Conservation (phyloP, 495 filamentous ascomycete genomes). For the Xylaria curta region DNA sequence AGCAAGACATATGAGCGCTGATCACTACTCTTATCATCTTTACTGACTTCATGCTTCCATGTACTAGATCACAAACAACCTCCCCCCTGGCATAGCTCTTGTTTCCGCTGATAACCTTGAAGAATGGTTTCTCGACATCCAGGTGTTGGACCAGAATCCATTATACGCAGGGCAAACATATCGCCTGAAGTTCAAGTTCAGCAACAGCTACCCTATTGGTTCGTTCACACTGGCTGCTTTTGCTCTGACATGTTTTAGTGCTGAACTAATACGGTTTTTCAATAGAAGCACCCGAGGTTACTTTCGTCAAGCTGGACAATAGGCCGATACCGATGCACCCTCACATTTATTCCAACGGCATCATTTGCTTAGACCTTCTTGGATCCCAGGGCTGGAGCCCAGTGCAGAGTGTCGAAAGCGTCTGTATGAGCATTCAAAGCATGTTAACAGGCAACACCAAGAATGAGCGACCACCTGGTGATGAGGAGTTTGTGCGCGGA, state of each 20-base stretch:
- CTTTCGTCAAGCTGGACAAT: slow-evolving; percentile 71
- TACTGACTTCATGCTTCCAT: slow-evolving; percentile 27
- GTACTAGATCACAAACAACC: slow-evolving; percentile 57
- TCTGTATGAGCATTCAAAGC: slow-evolving; percentile 97
- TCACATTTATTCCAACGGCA: slow-evolving; percentile 97
- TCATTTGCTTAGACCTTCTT: slow-evolving; percentile 96
- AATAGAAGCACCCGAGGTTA: slow-evolving; percentile 89
- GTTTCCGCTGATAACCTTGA: slow-evolving; percentile 80
- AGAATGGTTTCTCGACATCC: slow-evolving; percentile 93
- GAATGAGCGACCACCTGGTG: slow-evolving; percentile 84
- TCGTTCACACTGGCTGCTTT: slow-evolving; percentile 27
- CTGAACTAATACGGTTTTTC: slow-evolving; percentile 31
- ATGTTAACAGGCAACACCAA: slow-evolving; percentile 96
- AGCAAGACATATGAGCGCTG: background rate
- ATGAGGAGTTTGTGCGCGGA: slow-evolving; percentile 81
- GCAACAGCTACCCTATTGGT: slow-evolving; percentile 89
- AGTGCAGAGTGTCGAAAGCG: slow-evolving; percentile 94
- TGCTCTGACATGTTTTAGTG: background rate
- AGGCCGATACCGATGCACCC: slow-evolving; percentile 93
- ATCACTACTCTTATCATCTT: background rate
- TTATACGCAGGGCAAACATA: slow-evolving; percentile 83
- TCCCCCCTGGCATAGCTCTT: slow-evolving; percentile 77
- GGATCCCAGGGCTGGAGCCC: slow-evolving; percentile 89
- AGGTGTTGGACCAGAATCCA: slow-evolving; percentile 89
- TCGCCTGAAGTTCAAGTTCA: slow-evolving; percentile 87